Percentiles rank a stretch among this genome's conserved stretches.
phyloP scores from a whole-genome alignment of 139 green algal genomes.

The Limnomonas spitsbergensis region DNA sequence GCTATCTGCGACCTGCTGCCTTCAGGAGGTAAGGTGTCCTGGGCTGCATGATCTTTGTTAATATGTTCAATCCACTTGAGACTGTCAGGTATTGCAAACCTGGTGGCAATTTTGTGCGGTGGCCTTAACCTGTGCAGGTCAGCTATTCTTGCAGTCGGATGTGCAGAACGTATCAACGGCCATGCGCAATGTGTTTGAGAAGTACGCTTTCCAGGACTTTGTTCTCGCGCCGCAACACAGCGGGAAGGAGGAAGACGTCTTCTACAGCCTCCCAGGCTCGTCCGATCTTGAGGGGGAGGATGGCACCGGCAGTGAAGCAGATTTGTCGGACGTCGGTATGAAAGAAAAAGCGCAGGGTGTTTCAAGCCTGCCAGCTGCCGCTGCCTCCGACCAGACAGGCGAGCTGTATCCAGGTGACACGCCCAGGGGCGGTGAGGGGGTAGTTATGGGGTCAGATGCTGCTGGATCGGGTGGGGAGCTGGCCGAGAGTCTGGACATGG shows the following conservation, averaged over 20 bases:
- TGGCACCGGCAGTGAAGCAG: neutral
- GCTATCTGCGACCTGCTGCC: conserved; percentile 14
- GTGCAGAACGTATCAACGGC: conserved; percentile 36
- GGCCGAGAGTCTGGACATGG: neutral
- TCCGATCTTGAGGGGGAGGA: neutral
- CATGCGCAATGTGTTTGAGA: conserved; percentile 64
- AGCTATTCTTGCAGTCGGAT: conserved; percentile 79
- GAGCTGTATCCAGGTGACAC: neutral
- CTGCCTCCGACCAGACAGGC: neutral
- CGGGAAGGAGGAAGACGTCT: conserved; percentile 8
- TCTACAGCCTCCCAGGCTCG: neutral
- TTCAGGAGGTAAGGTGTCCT: conserved; percentile 17
- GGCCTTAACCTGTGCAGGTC: conserved; percentile 24
- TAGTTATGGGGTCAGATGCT: neutral
- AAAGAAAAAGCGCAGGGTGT: neutral
- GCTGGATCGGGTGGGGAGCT: too few relatives aligned
- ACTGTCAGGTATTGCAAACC: neutral
- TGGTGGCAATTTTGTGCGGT: neutral
- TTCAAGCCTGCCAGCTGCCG: neutral
- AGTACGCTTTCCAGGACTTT: conserved; percentile 32
- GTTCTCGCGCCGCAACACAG: conserved; percentile 36
- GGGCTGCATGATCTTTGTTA: neutral
- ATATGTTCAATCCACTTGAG: neutral
- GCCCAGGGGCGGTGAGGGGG: neutral
- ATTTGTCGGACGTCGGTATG: too few relatives aligned